A percentile compares a stretch with the other conserved stretches of the same genome.
phyloP scores from a whole-genome alignment of 2,329 filamentous ascomycete genomes.

The Venturia carpophila region DNA sequence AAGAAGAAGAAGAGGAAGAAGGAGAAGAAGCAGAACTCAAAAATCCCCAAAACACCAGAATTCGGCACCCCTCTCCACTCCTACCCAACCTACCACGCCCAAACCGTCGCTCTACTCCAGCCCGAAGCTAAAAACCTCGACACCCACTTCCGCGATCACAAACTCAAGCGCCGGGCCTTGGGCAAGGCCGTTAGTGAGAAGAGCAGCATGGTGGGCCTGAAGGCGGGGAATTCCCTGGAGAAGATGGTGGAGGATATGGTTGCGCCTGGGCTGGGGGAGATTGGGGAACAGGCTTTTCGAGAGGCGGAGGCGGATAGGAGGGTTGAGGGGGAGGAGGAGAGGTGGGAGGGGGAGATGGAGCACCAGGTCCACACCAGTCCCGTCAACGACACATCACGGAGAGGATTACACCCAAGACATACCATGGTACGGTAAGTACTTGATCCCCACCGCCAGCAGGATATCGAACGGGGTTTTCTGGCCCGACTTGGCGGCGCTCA shows the following conservation, averaged over 20 bases:
- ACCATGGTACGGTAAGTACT: too few relatives aligned
- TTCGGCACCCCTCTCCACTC: not conserved
- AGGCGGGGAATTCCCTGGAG: not conserved
- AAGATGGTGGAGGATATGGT: not conserved
- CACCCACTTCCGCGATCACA: not conserved
- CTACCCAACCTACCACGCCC: not conserved
- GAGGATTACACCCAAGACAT: too few relatives aligned
- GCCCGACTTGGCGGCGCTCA: too few relatives aligned
- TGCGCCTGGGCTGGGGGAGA: not conserved
- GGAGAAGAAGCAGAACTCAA: not conserved
- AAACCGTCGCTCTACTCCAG: not conserved
- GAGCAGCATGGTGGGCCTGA: not conserved
- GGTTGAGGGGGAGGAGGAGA: not conserved
- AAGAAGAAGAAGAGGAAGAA: not conserved
- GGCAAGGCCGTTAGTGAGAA: not conserved
- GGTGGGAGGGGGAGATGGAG: not conserved
- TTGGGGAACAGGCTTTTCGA: not conserved
- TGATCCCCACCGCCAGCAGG: too few relatives aligned
- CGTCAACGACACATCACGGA: too few relatives aligned
- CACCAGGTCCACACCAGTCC: too few relatives aligned
- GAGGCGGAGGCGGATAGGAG: not conserved
- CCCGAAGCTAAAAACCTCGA: not conserved
- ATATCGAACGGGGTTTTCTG: too few relatives aligned
- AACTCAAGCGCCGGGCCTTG: not conserved
- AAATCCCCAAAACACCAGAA: not conserved